Percentiles rank a stretch among this genome's conserved stretches.
Evolutionary conservation across 352 stramenopile genomes (phyloP).

Genomic region (Pythium dissimile): DNA sequence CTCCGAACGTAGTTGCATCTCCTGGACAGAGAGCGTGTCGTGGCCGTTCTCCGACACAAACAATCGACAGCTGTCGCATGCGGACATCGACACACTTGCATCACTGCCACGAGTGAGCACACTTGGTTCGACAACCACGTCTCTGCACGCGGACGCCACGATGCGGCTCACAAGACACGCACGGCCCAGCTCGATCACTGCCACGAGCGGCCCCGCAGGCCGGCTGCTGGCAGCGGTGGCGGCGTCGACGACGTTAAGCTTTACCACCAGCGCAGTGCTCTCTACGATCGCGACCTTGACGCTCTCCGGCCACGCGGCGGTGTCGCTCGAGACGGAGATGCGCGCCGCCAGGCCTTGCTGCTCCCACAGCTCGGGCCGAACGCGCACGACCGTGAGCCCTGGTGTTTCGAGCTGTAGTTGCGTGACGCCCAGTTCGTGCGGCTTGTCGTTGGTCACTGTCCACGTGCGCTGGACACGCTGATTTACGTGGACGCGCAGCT

Average conservation of each 20-base stretch:
- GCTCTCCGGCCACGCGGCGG: background rate
- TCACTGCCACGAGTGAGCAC: background rate
- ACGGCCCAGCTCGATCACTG: background rate
- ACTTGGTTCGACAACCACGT: background rate
- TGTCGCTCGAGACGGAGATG: background rate
- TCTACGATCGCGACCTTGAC: background rate
- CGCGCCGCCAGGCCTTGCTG: background rate
- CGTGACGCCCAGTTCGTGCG: background rate
- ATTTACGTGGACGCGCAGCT: background rate
- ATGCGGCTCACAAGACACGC: background rate
- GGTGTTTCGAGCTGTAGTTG: background rate
- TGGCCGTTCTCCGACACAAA: background rate
- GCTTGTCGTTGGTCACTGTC: background rate
- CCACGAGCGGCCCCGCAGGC: background rate
- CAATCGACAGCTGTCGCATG: background rate
- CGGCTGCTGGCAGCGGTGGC: no score
- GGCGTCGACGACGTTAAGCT: no score
- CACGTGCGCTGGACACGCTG: background rate
- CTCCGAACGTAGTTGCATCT: background rate
- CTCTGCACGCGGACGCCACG: background rate
- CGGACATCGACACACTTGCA: background rate
- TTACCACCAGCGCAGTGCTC: background rate
- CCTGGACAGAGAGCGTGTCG: background rate
- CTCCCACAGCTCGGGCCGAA: background rate
- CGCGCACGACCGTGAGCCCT: conserved; percentile 1